Base-by-base conservation (phyloP, 805 yeast species). In the Ogataea haglerorum region DNA sequence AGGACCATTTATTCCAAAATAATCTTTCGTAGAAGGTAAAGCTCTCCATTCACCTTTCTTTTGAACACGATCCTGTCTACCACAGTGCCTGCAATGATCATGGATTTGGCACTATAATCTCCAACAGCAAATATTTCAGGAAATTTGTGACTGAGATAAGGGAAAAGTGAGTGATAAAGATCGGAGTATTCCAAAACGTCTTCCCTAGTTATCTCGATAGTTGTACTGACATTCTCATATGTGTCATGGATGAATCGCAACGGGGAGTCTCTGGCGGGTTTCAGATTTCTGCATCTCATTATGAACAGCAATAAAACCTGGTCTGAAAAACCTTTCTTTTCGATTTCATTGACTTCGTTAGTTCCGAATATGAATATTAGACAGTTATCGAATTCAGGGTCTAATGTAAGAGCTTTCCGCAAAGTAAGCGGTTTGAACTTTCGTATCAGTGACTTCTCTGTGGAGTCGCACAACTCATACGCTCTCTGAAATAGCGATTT, bases 291-390 rank as follows among this genome's bases (percentile, higher is more conserved):
- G 42, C 76, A 72, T 50, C 88, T 68, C 25, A 84, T 75, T 18
- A 84, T 64, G 77, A 82, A 85, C 28, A 85, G 58, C 15, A 81
- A 57, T 58, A 85, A 64, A 2, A 75, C 73, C 49, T 80, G 83
- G 41, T 80, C 81, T 42, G 78, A 62, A 33, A 78, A 68, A 30
- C 70, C 67, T 30, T 74, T 65, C 3, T 60, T 67, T 2, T 71
- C 52, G 12, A 84, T 51, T 33, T 75, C 78, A 4, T 76, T 80
- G 50, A 72, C 78, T 15, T 69, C 67, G 3, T 73, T 59, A 9
- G 78, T 69, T 7, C 88, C 90, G 54, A 80, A 72, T 1, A 76
- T 64, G 18, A 78, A 58, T 10, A 78, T 57, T 16, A 84, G 58
- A 2, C 85, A 70, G 46, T 75, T 51, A 16, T 49, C 49, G 38